Base-by-base conservation (phyloP, 2,329 filamentous ascomycete species). In the Claviceps digitariae region DNA sequence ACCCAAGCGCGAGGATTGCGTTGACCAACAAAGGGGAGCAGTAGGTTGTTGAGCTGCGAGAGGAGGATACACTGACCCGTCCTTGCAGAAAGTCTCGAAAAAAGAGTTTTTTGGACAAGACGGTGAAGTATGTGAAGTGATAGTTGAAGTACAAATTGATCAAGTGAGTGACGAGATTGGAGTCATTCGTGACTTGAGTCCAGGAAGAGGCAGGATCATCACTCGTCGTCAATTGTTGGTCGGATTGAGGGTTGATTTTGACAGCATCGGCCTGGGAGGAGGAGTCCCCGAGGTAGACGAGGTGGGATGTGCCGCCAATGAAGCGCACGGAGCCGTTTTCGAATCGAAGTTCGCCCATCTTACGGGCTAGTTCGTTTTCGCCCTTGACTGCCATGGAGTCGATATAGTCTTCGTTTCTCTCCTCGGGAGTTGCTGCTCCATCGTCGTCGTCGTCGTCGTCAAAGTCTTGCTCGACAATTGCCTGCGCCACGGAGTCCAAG, bases 131-230 rank as follows among this genome's bases (percentile, higher is more conserved):
- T 20, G 90, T 84, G 67, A 97, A 97, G 68, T 97, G 93, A 86
- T 91, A 97, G 61, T 84, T 89, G 70, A 97, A 97, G 70, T 98
- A 98, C 87, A 97, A 90, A 63, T 90, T 91, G 64, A 98, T 81
- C 20, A 98, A 79, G 67, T 96, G 91, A 17, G 83, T 79, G 60
- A 96, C 82, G 47, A 95, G 75, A 52, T 86, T 79, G 25, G 82
- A 76, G 65, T 96, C 89, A 50, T 82, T 75, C 1, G 89, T 95
- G 47, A 95, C 89, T 17, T 76, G 80, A 0, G 91, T 95, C 93
- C 93, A 98, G 52, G 85, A 90, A 21, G 81, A 83, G 52, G 93
- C 76, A 4, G 89, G 83, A 56, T 91, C 79, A 51, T 85, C 81
- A 56, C 77, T 72, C 20, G 74, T 72, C 20, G 74, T 70, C 17